Conservation (phyloP, 2,329 filamentous ascomycete species). For the Domatiomyces catenatus region DNA sequence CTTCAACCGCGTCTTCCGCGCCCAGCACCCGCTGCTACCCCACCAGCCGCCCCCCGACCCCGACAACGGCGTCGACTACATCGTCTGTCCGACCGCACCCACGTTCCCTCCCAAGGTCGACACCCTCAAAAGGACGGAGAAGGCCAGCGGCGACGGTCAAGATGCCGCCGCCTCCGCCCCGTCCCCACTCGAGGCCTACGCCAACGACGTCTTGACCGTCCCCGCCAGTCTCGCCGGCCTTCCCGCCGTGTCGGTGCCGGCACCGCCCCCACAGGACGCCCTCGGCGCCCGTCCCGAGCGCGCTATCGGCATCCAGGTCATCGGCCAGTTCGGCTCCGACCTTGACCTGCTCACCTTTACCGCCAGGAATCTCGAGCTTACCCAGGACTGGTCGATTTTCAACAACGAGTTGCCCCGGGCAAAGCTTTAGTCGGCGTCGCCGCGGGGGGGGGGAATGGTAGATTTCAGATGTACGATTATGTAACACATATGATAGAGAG, state of each 20-base stretch:
- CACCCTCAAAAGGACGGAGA: conserved; percentile 29
- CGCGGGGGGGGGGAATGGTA: too few species aligned
- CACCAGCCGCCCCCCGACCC: conserved; percentile 2
- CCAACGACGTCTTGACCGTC: conserved; percentile 91
- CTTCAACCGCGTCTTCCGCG: conserved; percentile 63
- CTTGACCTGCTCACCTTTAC: conserved; percentile 2
- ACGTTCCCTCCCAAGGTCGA: conserved; percentile 52
- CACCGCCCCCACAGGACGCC: conserved; percentile 22
- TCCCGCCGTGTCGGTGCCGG: conserved; percentile 72
- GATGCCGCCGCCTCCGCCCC: conserved; percentile 54
- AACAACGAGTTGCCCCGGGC: background rate
- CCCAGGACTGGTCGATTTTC: background rate
- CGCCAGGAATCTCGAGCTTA: background rate
- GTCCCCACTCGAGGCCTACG: conserved; percentile 57
- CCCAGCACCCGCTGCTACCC: conserved; percentile 48
- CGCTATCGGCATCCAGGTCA: conserved; percentile 29
- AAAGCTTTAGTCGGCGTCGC: background rate
- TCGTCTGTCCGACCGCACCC: conserved; percentile 77
- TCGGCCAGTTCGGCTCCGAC: conserved; percentile 35
- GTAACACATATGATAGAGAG: too few species aligned
- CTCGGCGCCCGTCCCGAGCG: conserved; percentile 8
- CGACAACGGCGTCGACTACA: conserved; percentile 55
- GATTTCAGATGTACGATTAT: too few species aligned
- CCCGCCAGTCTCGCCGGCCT: conserved; percentile 84
- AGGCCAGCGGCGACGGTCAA: conserved; percentile 37